A percentile compares a stretch with the other conserved stretches of the same genome.
These are phyloP conservation scores for Tanacetum coccineum DNA, from an alignment of 129 eudicot species.

Conservation along the genomic window DNA sequence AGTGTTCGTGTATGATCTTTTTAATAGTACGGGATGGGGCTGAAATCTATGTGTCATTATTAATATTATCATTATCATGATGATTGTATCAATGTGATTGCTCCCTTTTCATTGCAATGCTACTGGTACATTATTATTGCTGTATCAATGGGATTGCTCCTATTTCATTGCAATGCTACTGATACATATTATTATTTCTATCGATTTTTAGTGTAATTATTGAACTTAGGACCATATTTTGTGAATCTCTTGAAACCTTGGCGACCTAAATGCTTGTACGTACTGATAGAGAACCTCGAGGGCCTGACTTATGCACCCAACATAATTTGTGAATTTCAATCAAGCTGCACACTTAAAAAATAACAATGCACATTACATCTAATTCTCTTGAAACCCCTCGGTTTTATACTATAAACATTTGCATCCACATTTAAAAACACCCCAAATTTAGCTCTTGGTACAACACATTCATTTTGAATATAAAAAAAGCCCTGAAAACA, in stretches of 20 bases:
- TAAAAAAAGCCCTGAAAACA: constrained; percentile 5
- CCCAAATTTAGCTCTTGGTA: constrained; percentile 18
- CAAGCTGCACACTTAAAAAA: neutral
- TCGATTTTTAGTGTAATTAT: neutral
- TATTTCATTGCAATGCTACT: constrained; percentile 26
- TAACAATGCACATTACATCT: neutral
- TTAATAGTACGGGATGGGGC: too few species aligned
- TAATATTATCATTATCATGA: too few species aligned
- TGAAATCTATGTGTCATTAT: too few species aligned
- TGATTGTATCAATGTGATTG: too few species aligned
- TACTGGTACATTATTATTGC: neutral
- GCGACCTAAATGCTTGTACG: neutral
- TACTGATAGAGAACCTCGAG: neutral
- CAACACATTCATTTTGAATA: constrained; percentile 22
- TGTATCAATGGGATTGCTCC: constrained; percentile 17
- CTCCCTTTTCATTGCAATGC: too few species aligned
- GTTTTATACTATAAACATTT: constrained; percentile 18
- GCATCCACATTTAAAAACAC: constrained; percentile 16
- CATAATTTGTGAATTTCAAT: neutral
- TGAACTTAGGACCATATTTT: neutral
- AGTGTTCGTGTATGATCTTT: too few species aligned
- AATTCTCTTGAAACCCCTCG: constrained; percentile 12
- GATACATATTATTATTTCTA: constrained; percentile 8
- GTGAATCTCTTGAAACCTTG: neutral
- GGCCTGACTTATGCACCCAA: neutral